These are phyloP conservation scores for Flaveria robusta DNA, from an alignment of 129 eudicot genomes.

Conservation along the genomic window DNA sequence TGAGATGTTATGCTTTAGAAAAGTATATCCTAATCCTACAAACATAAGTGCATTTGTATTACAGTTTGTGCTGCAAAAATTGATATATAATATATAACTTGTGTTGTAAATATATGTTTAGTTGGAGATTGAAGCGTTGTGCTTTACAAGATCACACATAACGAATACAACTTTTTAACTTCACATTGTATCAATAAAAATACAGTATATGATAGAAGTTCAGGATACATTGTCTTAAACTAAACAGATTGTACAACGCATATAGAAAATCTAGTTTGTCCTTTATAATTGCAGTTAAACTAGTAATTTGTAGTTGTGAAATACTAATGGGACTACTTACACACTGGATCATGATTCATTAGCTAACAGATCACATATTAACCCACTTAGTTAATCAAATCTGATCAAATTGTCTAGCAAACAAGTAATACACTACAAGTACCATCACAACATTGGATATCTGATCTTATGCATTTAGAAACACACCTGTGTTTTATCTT, in stretches of 20 bases:
- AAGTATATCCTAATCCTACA: neutral
- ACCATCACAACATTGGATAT: neutral
- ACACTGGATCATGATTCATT: slow-evolving; percentile 6
- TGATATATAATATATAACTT: neutral
- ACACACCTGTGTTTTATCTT: slow-evolving; percentile 80
- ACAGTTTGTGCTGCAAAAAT: neutral
- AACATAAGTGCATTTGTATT: neutral
- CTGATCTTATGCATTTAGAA: slow-evolving; percentile 7
- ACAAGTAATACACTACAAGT: neutral
- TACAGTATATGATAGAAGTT: neutral
- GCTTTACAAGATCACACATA: neutral
- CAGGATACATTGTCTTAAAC: neutral
- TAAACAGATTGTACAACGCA: neutral
- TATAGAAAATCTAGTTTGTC: neutral
- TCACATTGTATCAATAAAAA: neutral
- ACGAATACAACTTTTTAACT: neutral
- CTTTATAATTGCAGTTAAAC: neutral
- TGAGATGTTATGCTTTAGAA: slow-evolving; percentile 1
- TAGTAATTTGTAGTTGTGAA: neutral
- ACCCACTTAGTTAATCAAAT: slow-evolving; percentile 9
- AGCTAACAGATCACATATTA: neutral
- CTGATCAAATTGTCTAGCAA: neutral
- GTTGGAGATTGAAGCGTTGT: neutral
- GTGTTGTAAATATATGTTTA: neutral
- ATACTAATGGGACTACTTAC: neutral